phyloP scores from a whole-genome alignment of 1,284 basidiomycete genomes.

The Austroboletus olivaceoglutinosus region DNA sequence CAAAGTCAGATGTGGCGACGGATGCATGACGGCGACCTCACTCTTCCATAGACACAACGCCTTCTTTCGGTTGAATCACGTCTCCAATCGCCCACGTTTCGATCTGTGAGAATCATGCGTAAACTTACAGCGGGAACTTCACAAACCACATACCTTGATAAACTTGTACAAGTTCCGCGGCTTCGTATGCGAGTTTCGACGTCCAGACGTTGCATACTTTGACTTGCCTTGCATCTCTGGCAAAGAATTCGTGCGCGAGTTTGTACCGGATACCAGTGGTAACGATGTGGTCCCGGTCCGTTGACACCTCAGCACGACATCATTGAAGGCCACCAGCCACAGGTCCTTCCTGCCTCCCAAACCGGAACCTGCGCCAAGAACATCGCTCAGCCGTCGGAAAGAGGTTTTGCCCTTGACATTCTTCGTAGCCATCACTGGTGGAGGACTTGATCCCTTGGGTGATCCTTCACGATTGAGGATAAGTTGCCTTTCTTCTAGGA shows the following conservation, averaged over 20 bases:
- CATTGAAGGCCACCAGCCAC: slow-evolving; percentile 95
- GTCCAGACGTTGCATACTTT: slow-evolving; percentile 77
- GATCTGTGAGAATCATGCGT: slow-evolving; percentile 49
- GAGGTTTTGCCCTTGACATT: slow-evolving; percentile 76
- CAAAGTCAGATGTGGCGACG: slow-evolving; percentile 9
- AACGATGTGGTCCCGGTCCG: slow-evolving; percentile 86
- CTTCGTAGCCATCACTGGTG: slow-evolving; percentile 50
- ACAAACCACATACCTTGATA: slow-evolving; percentile 55
- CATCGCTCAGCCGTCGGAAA: slow-evolving; percentile 83
- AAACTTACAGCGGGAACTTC: slow-evolving; percentile 1
- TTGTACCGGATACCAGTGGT: slow-evolving; percentile 74
- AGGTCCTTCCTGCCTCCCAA: slow-evolving; percentile 80
- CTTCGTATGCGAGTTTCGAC: slow-evolving; percentile 68
- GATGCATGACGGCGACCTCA: slow-evolving; percentile 42
- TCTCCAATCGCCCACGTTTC: slow-evolving; percentile 87
- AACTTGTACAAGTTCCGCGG: slow-evolving; percentile 91
- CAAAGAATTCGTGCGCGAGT: slow-evolving; percentile 65
- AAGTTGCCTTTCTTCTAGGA: slow-evolving; percentile 80
- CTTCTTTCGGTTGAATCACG: slow-evolving; percentile 66
- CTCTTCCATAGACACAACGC: slow-evolving; percentile 84
- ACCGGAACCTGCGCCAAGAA: slow-evolving; percentile 54
- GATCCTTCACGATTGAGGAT: slow-evolving; percentile 30
- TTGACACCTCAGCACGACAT: slow-evolving; percentile 91
- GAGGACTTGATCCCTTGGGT: slow-evolving; percentile 50
- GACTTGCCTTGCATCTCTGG: slow-evolving; percentile 77